A percentile compares a stretch with the other conserved stretches of the same genome.
Evolutionary conservation across 2,329 filamentous ascomycete species (phyloP).

Genomic region (Aspergillus floridensis): DNA sequence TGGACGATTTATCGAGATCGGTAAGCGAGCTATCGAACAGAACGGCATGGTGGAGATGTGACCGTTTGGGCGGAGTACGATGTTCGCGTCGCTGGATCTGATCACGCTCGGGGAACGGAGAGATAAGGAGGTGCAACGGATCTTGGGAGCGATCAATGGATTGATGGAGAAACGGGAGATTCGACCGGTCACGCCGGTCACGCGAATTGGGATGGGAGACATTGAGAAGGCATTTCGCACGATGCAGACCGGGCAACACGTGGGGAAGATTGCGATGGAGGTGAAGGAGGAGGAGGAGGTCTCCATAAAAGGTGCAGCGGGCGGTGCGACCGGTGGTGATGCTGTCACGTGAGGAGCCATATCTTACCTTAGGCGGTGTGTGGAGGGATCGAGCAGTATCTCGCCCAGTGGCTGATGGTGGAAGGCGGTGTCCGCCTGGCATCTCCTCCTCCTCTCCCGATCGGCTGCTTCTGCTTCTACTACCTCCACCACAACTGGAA

Average conservation of each 20-base stretch:
- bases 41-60: conserved; percentile 14
- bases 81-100: conserved; percentile 6
- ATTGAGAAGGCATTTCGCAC: conserved; percentile 27
- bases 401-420: conserved; percentile 15
- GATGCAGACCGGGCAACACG: conserved; percentile 36
- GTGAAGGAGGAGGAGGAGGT: no score
- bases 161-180: conserved; percentile 3
- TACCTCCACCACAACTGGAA: no score
- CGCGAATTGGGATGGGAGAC: conserved; percentile 1
- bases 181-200: conserved; percentile 8
- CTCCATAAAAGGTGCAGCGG: no score
- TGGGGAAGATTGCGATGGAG: conserved; percentile 39
- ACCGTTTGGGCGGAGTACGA: conserved; percentile 12
- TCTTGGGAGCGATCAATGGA: conserved; percentile 13
- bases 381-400: conserved; percentile 14
- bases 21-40: conserved; percentile 19
- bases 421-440: conserved; percentile 13
- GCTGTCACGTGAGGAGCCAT: conserved; percentile 5
- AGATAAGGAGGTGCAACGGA: neutral
- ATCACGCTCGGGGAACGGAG: neutral
- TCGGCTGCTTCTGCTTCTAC: neutral
- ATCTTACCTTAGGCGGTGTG: conserved; percentile 19
- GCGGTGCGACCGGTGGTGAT: neutral
- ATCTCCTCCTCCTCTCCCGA: conserved; percentile 10
- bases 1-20: conserved; percentile 26